Conservation (phyloP, 257 asterid species). For the Nicotiana undulata region DNA sequence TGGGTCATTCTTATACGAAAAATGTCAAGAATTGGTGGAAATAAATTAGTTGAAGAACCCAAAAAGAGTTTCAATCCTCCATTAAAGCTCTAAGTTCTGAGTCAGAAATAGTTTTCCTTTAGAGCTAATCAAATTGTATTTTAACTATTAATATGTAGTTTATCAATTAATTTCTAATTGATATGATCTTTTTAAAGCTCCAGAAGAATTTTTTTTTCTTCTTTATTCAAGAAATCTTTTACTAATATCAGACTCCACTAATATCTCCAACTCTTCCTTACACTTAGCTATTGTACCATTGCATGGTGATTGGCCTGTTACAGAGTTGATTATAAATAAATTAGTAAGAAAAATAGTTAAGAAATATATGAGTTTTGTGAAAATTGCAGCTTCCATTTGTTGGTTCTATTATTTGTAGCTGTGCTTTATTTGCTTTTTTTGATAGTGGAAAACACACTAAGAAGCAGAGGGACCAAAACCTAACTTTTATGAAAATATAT, state of each 20-base stretch:
- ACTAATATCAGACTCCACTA: conserved; percentile 1
- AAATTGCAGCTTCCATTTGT: background rate
- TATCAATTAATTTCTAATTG: too few species aligned
- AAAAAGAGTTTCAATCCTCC: too few species aligned
- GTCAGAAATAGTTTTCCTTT: too few species aligned
- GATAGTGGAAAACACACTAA: background rate
- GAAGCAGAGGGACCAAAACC: background rate
- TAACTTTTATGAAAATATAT: background rate
- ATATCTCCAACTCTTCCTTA: background rate
- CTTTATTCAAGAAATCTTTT: conserved; percentile 1
- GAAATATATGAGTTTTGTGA: background rate
- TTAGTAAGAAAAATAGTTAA: background rate
- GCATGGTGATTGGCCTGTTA: background rate
- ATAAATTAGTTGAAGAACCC: too few species aligned
- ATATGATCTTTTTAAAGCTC: background rate
- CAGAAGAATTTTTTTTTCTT: background rate
- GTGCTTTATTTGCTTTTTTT: background rate
- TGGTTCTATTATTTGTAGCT: background rate
- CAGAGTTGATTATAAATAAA: background rate
- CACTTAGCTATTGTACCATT: background rate
- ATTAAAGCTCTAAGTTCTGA: too few species aligned
- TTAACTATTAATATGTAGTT: too few species aligned
- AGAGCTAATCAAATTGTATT: too few species aligned
- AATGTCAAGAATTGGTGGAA: too few species aligned
- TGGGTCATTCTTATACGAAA: too few species aligned